These are phyloP conservation scores for Suhomyces wounanorum DNA, from an alignment of 1,139 yeast species.

Conservation along the genomic window DNA sequence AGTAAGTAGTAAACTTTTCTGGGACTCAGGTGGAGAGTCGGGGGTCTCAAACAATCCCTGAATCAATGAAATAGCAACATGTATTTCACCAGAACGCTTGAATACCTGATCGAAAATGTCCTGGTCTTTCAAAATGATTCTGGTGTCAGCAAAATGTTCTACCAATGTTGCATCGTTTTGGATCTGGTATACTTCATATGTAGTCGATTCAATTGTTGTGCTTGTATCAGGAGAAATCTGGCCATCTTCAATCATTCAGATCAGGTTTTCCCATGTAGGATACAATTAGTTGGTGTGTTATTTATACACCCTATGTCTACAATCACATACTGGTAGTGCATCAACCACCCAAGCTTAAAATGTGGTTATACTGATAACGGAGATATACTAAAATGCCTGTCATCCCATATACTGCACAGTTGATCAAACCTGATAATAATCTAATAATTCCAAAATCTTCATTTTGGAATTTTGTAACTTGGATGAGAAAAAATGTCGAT, in stretches of 20 bases:
- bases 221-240: background rate
- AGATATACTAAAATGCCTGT: too few relatives aligned
- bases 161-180: background rate
- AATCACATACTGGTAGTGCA: too few relatives aligned
- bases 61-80: constrained; percentile 2
- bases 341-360: too few relatives aligned
- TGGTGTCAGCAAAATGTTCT: background rate
- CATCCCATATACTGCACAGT: too few relatives aligned
- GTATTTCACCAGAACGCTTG: background rate
- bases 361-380: too few relatives aligned
- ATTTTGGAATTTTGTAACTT: too few relatives aligned
- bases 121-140: background rate
- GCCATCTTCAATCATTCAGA: background rate
- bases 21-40: background rate
- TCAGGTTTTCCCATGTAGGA: background rate
- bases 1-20: constrained; percentile 8
- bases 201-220: background rate
- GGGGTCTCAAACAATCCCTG: background rate
- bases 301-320: too few relatives aligned
- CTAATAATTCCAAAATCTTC: too few relatives aligned
- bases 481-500: too few relatives aligned
- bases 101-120: background rate
- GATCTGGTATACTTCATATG: background rate
- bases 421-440: too few relatives aligned
- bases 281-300: too few relatives aligned